Conservation (phyloP, 108 stramenopile species). For the Cyclotella sp. region DNA sequence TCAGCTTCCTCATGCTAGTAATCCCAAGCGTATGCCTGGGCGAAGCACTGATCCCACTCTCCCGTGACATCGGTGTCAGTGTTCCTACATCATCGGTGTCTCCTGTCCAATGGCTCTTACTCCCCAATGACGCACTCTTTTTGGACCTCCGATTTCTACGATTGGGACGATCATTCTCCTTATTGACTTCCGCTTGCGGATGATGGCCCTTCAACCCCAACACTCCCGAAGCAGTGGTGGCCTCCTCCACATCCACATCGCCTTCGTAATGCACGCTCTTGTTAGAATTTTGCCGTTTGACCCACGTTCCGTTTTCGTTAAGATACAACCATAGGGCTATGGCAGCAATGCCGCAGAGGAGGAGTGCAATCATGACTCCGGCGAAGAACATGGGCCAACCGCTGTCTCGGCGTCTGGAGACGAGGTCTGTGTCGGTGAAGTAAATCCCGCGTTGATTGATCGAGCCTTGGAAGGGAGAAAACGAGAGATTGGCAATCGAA, state of each 20-base stretch:
- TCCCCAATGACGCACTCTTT: conserved; percentile 8
- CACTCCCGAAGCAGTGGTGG: conserved; percentile 24
- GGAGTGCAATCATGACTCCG: conserved; percentile 20
- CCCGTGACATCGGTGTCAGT: conserved; percentile 10
- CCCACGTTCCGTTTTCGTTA: conserved; percentile 2
- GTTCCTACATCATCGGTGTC: neutral
- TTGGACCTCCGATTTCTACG: conserved; percentile 2
- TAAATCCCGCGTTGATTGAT: conserved; percentile 19
- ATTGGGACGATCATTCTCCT: conserved; percentile 36
- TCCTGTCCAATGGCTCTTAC: conserved; percentile 3
- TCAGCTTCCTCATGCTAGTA: conserved; percentile 27
- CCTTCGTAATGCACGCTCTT: conserved; percentile 26
- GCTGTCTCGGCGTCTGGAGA: conserved; percentile 12
- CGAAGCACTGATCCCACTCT: conserved; percentile 12
- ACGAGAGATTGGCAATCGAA: conserved; percentile 8
- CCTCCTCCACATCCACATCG: conserved; percentile 29
- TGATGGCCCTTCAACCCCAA: conserved; percentile 44
- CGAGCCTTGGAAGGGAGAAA: conserved; percentile 29
- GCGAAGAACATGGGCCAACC: conserved; percentile 39
- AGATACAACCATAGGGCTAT: conserved; percentile 25
- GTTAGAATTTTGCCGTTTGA: conserved; percentile 13
- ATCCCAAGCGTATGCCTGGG: conserved; percentile 36
- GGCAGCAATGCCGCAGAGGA: conserved; percentile 4
- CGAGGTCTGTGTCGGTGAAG: conserved; percentile 28
- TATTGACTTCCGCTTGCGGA: conserved; percentile 15